phyloP scores from a whole-genome alignment of 768 basidiomycete species.

The Boletus pseudo-olivaceus region DNA sequence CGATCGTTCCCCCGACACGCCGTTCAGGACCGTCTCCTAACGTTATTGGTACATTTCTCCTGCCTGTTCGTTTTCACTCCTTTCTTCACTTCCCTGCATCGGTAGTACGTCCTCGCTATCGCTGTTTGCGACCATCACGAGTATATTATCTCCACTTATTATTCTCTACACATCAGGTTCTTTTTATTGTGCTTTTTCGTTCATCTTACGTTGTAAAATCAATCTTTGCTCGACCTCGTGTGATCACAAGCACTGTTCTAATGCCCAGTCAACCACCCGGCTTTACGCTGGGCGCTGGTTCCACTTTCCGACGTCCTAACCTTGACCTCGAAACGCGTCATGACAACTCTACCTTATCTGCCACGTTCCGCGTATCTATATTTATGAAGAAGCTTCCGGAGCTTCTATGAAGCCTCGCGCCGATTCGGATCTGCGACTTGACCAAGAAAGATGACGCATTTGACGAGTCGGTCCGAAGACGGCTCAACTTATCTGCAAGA shows the following conservation, averaged over 20 bases:
- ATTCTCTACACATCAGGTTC: constrained; percentile 15
- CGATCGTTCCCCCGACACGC: not conserved
- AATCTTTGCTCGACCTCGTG: not conserved
- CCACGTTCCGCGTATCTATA: not conserved
- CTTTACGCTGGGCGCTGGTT: not conserved
- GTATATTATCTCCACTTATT: constrained; percentile 19
- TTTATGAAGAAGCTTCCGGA: not conserved
- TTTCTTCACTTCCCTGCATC: not conserved
- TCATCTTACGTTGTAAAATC: constrained; percentile 3
- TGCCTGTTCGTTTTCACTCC: not conserved
- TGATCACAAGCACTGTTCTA: not conserved
- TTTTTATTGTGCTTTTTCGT: constrained; percentile 2
- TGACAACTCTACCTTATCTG: not conserved
- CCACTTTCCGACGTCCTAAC: not conserved
- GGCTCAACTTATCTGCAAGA: too few relatives aligned
- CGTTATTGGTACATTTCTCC: constrained; percentile 15
- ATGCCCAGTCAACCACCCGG: too few relatives aligned
- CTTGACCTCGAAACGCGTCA: not conserved
- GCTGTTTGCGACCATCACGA: not conserved
- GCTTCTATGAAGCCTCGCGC: not conserved
- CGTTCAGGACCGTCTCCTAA: constrained; percentile 11
- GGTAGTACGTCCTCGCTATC: not conserved
- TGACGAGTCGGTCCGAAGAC: too few relatives aligned
- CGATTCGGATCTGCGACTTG: too few relatives aligned
- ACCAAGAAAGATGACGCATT: too few relatives aligned